Conservation (phyloP, 768 basidiomycete genomes). For the Macrolepiota fuliginosa region DNA sequence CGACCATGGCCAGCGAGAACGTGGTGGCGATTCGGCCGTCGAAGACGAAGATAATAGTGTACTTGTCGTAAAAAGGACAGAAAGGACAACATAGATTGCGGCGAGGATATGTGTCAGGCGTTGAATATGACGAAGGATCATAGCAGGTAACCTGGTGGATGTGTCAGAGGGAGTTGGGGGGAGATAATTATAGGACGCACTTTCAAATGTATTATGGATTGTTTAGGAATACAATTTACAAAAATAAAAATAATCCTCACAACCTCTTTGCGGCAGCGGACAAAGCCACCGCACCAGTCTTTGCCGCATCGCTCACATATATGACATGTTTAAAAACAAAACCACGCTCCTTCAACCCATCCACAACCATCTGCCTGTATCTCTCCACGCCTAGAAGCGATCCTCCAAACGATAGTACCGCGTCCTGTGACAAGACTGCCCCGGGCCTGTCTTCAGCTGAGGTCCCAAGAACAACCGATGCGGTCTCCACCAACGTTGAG, state of each 20-base stretch:
- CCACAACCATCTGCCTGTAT: conserved; percentile 57
- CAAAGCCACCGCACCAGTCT: conserved; percentile 59
- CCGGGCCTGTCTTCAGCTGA: conserved; percentile 26
- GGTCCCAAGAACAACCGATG: conserved; percentile 50
- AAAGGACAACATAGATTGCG: too few species aligned
- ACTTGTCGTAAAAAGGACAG: too few species aligned
- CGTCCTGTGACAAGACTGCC: conserved; percentile 48
- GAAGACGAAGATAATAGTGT: too few species aligned
- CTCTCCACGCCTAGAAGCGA: conserved; percentile 62
- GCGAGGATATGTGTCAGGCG: too few species aligned
- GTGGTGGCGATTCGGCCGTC: too few species aligned
- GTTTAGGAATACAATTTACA: background rate
- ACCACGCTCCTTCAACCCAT: conserved; percentile 52
- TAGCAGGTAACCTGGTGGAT: too few species aligned
- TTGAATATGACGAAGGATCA: too few species aligned
- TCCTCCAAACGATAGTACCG: conserved; percentile 78
- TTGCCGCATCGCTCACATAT: conserved; percentile 69
- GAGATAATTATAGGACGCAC: background rate
- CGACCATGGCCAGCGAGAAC: too few species aligned
- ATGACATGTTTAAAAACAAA: conserved; percentile 65
- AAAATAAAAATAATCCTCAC: background rate
- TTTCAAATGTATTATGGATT: background rate
- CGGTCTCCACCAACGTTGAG: conserved; percentile 53
- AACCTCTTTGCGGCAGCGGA: conserved; percentile 26
- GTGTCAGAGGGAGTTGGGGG: background rate